phyloP scores from a whole-genome alignment of 2,329 filamentous ascomycete species.

The Aspergillus sp. region DNA sequence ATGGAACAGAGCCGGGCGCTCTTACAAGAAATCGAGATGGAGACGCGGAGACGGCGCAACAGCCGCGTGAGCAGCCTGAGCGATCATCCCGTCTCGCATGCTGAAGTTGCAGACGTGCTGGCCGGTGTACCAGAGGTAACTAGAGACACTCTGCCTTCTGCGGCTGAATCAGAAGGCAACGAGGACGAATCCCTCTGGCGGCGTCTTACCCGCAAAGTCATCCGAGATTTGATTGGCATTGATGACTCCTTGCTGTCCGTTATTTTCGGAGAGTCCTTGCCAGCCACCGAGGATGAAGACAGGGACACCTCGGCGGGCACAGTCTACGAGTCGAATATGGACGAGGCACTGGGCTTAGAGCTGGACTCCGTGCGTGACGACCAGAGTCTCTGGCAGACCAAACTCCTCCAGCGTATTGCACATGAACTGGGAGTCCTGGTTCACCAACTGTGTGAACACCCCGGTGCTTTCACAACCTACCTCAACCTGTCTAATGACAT shows the following conservation, averaged over 20 bases:
- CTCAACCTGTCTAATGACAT: slow-evolving; percentile 60
- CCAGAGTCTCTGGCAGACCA: slow-evolving; percentile 54
- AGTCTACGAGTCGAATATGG: slow-evolving; percentile 37
- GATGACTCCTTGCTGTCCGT: slow-evolving; percentile 82
- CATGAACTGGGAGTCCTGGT: slow-evolving; percentile 82
- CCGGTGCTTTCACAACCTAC: slow-evolving; percentile 86
- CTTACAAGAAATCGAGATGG: slow-evolving; percentile 83
- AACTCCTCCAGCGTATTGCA: slow-evolving; percentile 79
- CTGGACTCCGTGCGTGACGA: slow-evolving; percentile 25
- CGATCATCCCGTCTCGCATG: slow-evolving; percentile 13
- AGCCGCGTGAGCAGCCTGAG: slow-evolving; percentile 27
- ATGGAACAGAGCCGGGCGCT: slow-evolving; percentile 84
- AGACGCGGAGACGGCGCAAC: slow-evolving; percentile 66
- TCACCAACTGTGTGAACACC: slow-evolving; percentile 79
- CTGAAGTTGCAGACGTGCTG: slow-evolving; percentile 18
- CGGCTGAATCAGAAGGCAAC: slow-evolving; percentile 38
- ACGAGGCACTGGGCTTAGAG: slow-evolving; percentile 33
- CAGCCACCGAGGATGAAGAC: slow-evolving; percentile 41
- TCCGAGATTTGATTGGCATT: slow-evolving; percentile 85
- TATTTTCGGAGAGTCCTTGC: slow-evolving; percentile 78
- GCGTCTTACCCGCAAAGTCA: slow-evolving; percentile 78
- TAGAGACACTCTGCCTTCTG: slow-evolving; percentile 48
- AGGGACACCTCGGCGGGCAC: slow-evolving; percentile 14
- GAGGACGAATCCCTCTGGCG: slow-evolving; percentile 72
- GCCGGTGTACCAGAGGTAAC: slow-evolving; percentile 49